Percentiles rank a stretch among this genome's conserved stretches.
Conservation (phyloP, 2,329 filamentous ascomycete species). For the Fusarium neocosmosporiellum region DNA sequence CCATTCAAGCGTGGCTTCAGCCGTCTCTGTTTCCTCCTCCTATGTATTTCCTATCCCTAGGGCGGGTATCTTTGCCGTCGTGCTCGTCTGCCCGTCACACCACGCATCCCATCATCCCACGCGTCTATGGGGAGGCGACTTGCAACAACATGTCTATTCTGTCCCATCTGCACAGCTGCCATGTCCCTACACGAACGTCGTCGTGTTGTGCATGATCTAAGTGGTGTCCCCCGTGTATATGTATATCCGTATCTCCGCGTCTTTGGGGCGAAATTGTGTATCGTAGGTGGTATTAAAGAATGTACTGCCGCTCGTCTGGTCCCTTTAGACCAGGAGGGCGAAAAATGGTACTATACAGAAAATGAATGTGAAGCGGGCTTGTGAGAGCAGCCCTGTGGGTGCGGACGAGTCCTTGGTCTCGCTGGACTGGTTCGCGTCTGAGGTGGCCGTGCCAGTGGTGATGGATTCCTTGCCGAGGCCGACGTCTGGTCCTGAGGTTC, state of each 20-base stretch:
- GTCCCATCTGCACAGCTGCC: constrained; percentile 3
- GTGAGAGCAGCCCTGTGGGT: constrained; percentile 26
- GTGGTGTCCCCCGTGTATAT: constrained; percentile 25
- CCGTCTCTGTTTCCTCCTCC: neutral
- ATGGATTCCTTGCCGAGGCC: constrained; percentile 42
- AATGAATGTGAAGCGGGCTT: constrained; percentile 40
- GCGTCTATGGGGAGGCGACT: constrained; percentile 14
- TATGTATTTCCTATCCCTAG: constrained; percentile 21
- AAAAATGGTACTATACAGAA: constrained; percentile 44
- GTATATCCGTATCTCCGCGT: constrained; percentile 17
- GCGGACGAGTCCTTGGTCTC: constrained; percentile 41
- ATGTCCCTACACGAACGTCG: constrained; percentile 23
- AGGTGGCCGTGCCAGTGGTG: constrained; percentile 36
- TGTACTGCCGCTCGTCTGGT: constrained; percentile 33
- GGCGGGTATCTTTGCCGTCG: constrained; percentile 35
- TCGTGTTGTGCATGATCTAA: constrained; percentile 22
- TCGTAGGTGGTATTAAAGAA: constrained; percentile 42
- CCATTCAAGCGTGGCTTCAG: constrained; percentile 16
- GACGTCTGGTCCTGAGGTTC: constrained; percentile 27
- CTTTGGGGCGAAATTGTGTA: constrained; percentile 16
- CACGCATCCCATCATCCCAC: constrained; percentile 18
- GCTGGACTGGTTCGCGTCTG: constrained; percentile 25
- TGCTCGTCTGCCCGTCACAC: constrained; percentile 25
- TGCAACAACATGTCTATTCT: constrained; percentile 12
- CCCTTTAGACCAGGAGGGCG: constrained; percentile 36